Base-by-base conservation (phyloP, 2,329 filamentous ascomycete genomes). In the Colletotrichum tropicicola region DNA sequence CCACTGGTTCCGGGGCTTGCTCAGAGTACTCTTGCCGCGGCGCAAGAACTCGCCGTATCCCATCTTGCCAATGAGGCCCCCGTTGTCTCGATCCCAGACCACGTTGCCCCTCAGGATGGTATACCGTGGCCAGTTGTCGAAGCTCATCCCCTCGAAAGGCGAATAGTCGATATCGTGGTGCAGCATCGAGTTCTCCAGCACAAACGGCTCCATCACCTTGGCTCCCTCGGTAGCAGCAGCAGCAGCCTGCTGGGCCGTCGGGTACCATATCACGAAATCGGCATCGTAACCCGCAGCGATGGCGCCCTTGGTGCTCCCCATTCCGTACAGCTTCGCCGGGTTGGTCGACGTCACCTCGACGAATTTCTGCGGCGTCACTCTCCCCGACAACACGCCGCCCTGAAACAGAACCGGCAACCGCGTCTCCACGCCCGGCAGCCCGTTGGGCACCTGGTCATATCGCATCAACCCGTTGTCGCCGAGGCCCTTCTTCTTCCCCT, bases 161-260 rank as follows among this genome's bases (percentile, higher is more conserved):
- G 87, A 89, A 70, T 90, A 89, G 70, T 90, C 87, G 3, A 88
- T 83, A 65, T 86, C 80, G 71, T 90, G 87, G 73, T 90, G 87
- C 67, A 90, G 72, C 75, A 84, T 83, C 7, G 77, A 76, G 69
- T 89, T 88, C 41, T 74, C 73, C 66, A 86, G 80, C 12, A 77
- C 73, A 17, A 82, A 71, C 68, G 82, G 68, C 56, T 49, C 30
- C 39, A 66, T 58, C 47, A 71, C 74, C 3, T n/a, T n/a, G n/a
- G n/a, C n/a, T n/a, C 74, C 78, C 10, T 81, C 74, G 1, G 23
- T 13, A 6, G 45, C 54, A 2, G 15, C 12, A 5, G 35, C 59
- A 10, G 21, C 44, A 12, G 21, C 32, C 19, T 64, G 60, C 30
- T 60, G 21, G n/a, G 32, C 19, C 13, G 48, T 62, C 1, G 85